A percentile compares a stretch with the other conserved stretches of the same genome.
These are phyloP conservation scores for Pythium insidiosum DNA, from an alignment of 352 stramenopile genomes.

Conservation along the genomic window DNA sequence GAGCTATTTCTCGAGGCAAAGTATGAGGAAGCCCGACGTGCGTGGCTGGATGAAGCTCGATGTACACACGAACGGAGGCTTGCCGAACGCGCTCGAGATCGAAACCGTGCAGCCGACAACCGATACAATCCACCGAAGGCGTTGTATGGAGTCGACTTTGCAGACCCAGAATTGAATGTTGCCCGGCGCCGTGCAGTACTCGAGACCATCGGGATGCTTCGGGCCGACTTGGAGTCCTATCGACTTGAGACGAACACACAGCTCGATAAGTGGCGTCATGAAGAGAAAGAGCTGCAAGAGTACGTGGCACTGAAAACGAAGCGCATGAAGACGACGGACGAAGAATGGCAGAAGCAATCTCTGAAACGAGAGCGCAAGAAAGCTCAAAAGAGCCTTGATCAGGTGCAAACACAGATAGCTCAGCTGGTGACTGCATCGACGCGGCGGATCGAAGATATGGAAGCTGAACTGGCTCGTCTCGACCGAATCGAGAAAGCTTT, in stretches of 20 bases:
- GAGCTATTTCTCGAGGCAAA: constrained; percentile 66
- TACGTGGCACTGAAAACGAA: constrained; percentile 75
- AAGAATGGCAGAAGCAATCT: constrained; percentile 80
- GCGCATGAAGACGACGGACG: constrained; percentile 61
- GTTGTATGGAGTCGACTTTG: constrained; percentile 61
- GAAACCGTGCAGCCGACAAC: constrained; percentile 23
- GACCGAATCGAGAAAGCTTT: constrained; percentile 59
- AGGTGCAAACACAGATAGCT: constrained; percentile 42
- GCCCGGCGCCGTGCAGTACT: constrained; percentile 52
- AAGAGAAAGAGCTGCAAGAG: constrained; percentile 60
- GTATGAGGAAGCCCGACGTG: constrained; percentile 33
- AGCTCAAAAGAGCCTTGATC: constrained; percentile 45
- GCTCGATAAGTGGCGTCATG: constrained; percentile 40
- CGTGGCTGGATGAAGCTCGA: constrained; percentile 33
- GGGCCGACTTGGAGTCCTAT: constrained; percentile 52
- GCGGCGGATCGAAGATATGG: constrained; percentile 52
- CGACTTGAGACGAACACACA: constrained; percentile 55
- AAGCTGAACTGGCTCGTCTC: constrained; percentile 50
- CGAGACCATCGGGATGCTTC: constrained; percentile 28
- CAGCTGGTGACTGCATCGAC: constrained; percentile 35
- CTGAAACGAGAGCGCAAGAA: constrained; percentile 81
- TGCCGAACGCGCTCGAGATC: constrained; percentile 14
- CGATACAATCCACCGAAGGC: constrained; percentile 24
- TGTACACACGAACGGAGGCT: constrained; percentile 33
- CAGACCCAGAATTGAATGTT: constrained; percentile 50